These are phyloP conservation scores for Lobosporangium transversale DNA, from an alignment of 192 early-diverging fungal species.

Conservation along the genomic window DNA sequence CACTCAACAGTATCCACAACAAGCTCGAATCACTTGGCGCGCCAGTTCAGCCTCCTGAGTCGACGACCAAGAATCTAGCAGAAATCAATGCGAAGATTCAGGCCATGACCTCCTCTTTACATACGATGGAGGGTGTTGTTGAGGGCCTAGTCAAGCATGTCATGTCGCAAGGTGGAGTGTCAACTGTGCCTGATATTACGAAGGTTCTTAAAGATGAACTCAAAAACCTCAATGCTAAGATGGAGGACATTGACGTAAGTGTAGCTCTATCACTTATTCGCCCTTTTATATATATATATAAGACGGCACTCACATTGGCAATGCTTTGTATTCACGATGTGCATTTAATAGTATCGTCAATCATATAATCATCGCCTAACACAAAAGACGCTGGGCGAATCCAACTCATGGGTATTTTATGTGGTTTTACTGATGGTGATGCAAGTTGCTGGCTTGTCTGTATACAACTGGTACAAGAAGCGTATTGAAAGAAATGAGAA, in stretches of 20 bases:
- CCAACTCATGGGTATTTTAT: constrained; percentile 34
- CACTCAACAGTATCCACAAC: constrained; percentile 40
- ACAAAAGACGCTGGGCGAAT: constrained; percentile 18
- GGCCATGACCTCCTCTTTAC: constrained; percentile 19
- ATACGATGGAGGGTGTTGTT: constrained; percentile 44
- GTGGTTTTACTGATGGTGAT: constrained; percentile 36
- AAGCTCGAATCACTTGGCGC: constrained; percentile 41
- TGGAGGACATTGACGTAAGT: constrained; percentile 51
- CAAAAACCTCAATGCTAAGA: constrained; percentile 30
- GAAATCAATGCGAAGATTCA: constrained; percentile 26
- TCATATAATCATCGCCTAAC: constrained; percentile 33
- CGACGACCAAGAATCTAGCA: constrained; percentile 20
- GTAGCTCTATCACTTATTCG: not conserved
- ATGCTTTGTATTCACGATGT: not conserved
- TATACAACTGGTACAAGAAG: constrained; percentile 49
- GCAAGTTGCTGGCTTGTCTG: constrained; percentile 13
- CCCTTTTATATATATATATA: too few species aligned
- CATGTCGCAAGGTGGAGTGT: constrained; percentile 4
- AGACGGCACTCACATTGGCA: too few species aligned
- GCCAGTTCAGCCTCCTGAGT: constrained; percentile 24
- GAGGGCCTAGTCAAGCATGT: constrained; percentile 31
- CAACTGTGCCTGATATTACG: constrained; percentile 7
- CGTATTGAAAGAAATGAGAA: constrained; percentile 36
- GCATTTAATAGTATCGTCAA: constrained; percentile 21
- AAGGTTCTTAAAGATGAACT: constrained; percentile 45